Base-by-base conservation (phyloP, 2,329 filamentous ascomycete genomes). In the Ophiostoma montium region DNA sequence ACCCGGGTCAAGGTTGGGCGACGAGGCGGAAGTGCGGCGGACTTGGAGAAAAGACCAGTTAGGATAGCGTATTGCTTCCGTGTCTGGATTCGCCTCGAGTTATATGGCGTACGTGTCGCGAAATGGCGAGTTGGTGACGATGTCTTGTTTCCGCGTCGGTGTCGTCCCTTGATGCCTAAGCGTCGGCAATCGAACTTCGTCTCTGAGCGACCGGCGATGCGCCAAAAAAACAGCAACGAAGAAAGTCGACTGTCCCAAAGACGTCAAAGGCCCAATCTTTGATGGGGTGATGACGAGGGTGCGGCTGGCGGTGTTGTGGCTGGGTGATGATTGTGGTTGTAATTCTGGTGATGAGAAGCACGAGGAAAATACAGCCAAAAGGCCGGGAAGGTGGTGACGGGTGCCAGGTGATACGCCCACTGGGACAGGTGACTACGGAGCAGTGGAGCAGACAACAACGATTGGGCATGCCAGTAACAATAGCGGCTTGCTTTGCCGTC, bases 361-460 rank as follows among this genome's bases (percentile, higher is more conserved):
- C 39, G 12, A 44, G 42, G 42, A 44, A 44, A 44, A 44, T 33
- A 32, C 27, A 43, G 41, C 32, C 30, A 33, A 15, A 30, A 32
- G 19, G 39, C 13, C 27, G n/a, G 42, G 42, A 18, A 19, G 30
- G 42, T 44, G 30, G 30, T 44, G 42, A 44, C 42, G 42, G 42
- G 42, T 44, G 42, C 42, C 30, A n/a, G 42, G 42, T 44, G 42
- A 44, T 33, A 44, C 27, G 30, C 31, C 21, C 23, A 43, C 41
- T 30, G 16, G 21, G 12, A n/a, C 42, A 44, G 42, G 42, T 44
- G 42, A 44, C 42, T 33, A 33, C 10, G 32, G 42, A 9, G 12
- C 10, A 33, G 42, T 44, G 27, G 42, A 44, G 39, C 30, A 42
- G 12, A 30, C 9, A 42, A 42, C 39, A 42, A n/a, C 42, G 32